phyloP scores from a whole-genome alignment of 225 moss, liverwort and hornwort genomes.

The Physcomitrellopsis africana region DNA sequence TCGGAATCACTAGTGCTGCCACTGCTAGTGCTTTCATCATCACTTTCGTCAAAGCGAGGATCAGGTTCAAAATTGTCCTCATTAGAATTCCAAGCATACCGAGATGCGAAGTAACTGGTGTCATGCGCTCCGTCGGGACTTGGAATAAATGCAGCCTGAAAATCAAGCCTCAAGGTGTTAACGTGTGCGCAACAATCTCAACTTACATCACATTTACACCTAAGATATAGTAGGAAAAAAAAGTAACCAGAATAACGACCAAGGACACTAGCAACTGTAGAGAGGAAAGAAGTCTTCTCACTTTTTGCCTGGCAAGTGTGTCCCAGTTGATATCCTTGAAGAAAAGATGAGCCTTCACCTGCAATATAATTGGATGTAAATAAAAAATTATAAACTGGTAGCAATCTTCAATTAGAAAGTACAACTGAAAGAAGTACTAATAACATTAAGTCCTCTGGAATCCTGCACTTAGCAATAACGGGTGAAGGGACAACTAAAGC shows the following conservation, averaged over 20 bases:
- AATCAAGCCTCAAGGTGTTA: conserved; percentile 25
- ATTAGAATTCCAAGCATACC: conserved; percentile 75
- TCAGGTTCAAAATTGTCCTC: conserved; percentile 69
- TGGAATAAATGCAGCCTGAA: conserved; percentile 95
- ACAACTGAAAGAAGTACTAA: neutral
- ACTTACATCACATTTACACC: neutral
- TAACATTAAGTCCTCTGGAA: conserved; percentile 8
- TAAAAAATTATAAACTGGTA: conserved; percentile 19
- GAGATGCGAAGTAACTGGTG: conserved; percentile 91
- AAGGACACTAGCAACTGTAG: conserved; percentile 6
- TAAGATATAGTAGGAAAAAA: neutral
- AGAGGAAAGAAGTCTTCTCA: conserved; percentile 14
- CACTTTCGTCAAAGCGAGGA: conserved; percentile 70
- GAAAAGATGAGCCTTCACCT: conserved; percentile 94
- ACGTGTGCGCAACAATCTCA: neutral
- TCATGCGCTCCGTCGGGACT: conserved; percentile 92
- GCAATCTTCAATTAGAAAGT: conserved; percentile 9
- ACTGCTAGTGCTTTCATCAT: conserved; percentile 79
- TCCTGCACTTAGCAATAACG: neutral
- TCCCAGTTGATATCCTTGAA: conserved; percentile 98
- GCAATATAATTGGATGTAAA: conserved; percentile 19
- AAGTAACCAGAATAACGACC: conserved; percentile 6
- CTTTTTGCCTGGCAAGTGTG: conserved; percentile 94
- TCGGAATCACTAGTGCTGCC: conserved; percentile 89
- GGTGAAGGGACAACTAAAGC: neutral